These are phyloP conservation scores for Cryptosporidium viatorum DNA, from an alignment of 169 alveolate species.

Conservation along the genomic window DNA sequence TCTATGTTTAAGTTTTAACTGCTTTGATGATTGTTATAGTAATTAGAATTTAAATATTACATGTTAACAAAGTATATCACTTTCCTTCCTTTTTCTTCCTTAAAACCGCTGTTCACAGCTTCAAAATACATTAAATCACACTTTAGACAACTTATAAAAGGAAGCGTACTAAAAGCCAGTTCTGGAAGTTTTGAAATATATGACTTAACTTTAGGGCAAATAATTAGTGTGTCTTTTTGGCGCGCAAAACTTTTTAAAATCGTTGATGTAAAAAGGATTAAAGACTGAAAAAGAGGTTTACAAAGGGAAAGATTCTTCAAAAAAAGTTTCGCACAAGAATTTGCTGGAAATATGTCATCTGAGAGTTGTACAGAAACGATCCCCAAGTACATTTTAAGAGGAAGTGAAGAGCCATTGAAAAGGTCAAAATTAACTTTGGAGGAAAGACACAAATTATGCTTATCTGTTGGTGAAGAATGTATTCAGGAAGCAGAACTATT, in stretches of 20 bases:
- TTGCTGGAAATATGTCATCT: slow-evolving; percentile 6
- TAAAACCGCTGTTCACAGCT: not conserved
- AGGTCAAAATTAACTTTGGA: slow-evolving; percentile 74
- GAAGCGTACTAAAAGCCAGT: too few relatives aligned
- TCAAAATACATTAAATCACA: not conserved
- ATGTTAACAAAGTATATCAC: not conserved
- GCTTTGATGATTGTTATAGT: not conserved
- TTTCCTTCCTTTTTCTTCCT: not conserved
- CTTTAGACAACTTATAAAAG: not conserved
- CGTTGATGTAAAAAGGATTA: not conserved
- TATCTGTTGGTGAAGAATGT: slow-evolving; percentile 86
- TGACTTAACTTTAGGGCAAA: not conserved
- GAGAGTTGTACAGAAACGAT: slow-evolving; percentile 4
- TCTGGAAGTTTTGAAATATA: not conserved
- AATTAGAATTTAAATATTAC: not conserved
- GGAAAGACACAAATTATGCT: slow-evolving; percentile 78
- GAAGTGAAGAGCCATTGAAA: slow-evolving; percentile 52
- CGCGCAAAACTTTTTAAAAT: not conserved
- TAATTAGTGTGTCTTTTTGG: not conserved
- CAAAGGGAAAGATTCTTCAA: not conserved
- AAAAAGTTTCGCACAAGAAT: not conserved
- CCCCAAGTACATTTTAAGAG: slow-evolving; percentile 55
- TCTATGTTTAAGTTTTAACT: not conserved
- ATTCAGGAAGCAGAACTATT: slow-evolving; percentile 85
- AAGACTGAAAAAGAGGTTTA: not conserved